Conservation (phyloP, 768 basidiomycete genomes). For the Cystofilobasidium bisporidii region DNA sequence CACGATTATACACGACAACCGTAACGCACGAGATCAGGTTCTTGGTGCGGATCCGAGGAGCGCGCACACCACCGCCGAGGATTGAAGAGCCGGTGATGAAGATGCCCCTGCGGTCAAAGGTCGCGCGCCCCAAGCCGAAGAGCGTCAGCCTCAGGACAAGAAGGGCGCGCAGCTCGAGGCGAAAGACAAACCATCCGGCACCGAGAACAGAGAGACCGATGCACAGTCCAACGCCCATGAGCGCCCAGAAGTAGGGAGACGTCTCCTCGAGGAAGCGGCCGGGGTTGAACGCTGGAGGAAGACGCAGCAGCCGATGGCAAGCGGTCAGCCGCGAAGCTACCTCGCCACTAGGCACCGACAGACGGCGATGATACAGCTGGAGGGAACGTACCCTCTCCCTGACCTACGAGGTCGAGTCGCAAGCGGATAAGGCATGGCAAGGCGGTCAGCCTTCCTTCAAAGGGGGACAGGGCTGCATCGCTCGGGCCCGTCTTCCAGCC, state of each 20-base stretch:
- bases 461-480: neutral
- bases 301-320: slow-evolving; percentile 13
- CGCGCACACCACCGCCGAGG: slow-evolving; percentile 84
- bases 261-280: slow-evolving; percentile 89
- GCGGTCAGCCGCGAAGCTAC: too few species aligned
- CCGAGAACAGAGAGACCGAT: slow-evolving; percentile 88
- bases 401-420: slow-evolving; percentile 20
- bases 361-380: too few species aligned
- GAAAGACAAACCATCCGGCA: slow-evolving; percentile 74
- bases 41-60: slow-evolving; percentile 91
- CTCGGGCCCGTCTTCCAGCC: neutral
- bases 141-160: too few species aligned
- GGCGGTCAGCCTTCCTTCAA: too few species aligned
- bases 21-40: slow-evolving; percentile 78
- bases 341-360: too few species aligned
- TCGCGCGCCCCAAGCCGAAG: too few species aligned
- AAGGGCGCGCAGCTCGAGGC: neutral
- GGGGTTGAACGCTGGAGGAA: slow-evolving; percentile 67
- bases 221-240: slow-evolving; percentile 81
- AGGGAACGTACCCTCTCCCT: slow-evolving; percentile 26
- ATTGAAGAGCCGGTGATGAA: slow-evolving; percentile 95
- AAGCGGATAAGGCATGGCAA: too few species aligned
- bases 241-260: slow-evolving; percentile 85
- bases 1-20: too few species aligned
- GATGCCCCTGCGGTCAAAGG: slow-evolving; percentile 77